Conservation (phyloP, 345 rosid genomes). For the Lumnitzera racemosa region DNA sequence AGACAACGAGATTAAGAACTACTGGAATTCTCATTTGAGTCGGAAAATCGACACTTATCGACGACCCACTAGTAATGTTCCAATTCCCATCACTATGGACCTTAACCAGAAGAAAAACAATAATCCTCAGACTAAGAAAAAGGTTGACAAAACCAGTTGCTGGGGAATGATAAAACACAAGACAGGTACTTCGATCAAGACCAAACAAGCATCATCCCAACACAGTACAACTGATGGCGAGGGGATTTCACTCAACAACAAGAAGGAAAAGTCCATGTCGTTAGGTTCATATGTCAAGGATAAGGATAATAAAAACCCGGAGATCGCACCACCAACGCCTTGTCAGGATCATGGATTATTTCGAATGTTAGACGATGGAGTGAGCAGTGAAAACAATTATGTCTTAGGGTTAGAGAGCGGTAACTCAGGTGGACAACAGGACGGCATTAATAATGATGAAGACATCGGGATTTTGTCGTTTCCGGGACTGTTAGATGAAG, state of each 20-base stretch:
- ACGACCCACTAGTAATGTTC: slow-evolving; percentile 7
- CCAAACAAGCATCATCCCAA: neutral
- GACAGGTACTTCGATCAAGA: neutral
- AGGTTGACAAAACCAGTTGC: slow-evolving; percentile 21
- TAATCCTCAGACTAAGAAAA: slow-evolving; percentile 7
- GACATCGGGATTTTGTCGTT: neutral
- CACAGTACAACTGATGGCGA: neutral
- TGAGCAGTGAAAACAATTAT: neutral
- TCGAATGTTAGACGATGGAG: neutral
- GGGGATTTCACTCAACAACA: neutral
- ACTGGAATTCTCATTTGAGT: slow-evolving; percentile 62
- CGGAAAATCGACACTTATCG: slow-evolving; percentile 34
- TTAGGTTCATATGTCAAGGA: neutral
- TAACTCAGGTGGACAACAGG: slow-evolving; percentile 1
- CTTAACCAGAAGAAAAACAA: slow-evolving; percentile 3
- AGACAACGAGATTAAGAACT: slow-evolving; percentile 64
- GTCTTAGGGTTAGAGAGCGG: neutral
- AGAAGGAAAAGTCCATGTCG: neutral
- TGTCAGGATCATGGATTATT: neutral
- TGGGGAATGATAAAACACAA: slow-evolving; percentile 18
- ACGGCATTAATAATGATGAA: slow-evolving; percentile 4
- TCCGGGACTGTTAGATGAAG: neutral
- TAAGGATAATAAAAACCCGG: neutral
- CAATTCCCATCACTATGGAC: slow-evolving; percentile 4
- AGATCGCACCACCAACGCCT: neutral